Conservation (phyloP, 768 basidiomycete genomes). For the Pleurotus giganteus region DNA sequence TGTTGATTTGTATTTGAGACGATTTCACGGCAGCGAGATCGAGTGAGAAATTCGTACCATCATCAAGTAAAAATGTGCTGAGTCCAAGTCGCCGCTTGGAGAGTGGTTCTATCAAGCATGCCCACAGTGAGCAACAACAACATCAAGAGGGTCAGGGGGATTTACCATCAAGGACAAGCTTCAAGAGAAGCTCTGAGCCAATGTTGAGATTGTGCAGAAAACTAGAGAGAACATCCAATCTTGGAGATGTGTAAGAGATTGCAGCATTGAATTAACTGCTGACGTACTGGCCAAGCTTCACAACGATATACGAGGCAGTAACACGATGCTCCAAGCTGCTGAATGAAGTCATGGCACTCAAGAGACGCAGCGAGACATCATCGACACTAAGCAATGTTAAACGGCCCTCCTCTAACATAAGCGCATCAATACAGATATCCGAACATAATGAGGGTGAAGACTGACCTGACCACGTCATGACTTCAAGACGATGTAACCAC, state of each 20-base stretch:
- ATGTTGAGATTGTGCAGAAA: background rate
- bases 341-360: background rate
- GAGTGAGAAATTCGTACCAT: background rate
- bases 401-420: background rate
- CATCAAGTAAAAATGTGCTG: background rate
- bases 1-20: no score
- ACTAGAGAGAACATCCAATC: background rate
- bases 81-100: background rate
- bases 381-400: background rate
- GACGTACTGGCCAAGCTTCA: background rate
- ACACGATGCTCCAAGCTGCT: background rate
- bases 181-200: background rate
- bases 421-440: background rate
- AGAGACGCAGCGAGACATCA: background rate
- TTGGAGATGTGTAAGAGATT: background rate
- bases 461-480: slow-evolving; percentile 5
- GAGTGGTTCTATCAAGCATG: background rate
- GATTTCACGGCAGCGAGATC: no score
- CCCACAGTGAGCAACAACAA: no score
- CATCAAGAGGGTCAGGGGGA: background rate
- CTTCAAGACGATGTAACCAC: slow-evolving; percentile 6
- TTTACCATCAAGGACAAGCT: background rate
- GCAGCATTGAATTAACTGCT: background rate
- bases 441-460: background rate
- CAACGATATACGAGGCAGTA: slow-evolving; percentile 1